Evolutionary conservation across 345 rosid species (phyloP).

Genomic region (Crucihimalaya himalaica): DNA sequence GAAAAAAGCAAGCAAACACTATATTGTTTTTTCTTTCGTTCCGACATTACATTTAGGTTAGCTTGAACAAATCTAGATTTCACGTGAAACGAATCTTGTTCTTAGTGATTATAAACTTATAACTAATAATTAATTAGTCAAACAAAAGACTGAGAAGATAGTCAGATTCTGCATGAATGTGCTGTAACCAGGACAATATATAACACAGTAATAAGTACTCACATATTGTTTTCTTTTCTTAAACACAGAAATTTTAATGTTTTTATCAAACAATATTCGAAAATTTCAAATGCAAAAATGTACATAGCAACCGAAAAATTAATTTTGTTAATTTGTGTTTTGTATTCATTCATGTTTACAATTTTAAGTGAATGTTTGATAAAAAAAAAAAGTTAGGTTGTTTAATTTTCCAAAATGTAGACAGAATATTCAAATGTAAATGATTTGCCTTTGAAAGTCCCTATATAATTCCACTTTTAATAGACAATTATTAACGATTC

Average conservation of each 20-base stretch:
- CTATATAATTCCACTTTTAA: background rate
- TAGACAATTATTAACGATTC: conserved; percentile 10
- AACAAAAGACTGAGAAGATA: conserved; percentile 20
- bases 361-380: background rate
- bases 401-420: background rate
- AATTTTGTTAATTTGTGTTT: background rate
- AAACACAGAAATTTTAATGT: background rate
- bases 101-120: background rate
- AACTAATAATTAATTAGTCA: conserved; percentile 6
- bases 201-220: conserved; percentile 6
- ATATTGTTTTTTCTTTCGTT: background rate
- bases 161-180: conserved; percentile 30
- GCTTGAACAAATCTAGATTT: conserved; percentile 3
- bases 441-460: conserved; percentile 23
- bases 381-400: background rate
- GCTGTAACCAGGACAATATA: conserved; percentile 7
- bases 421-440: conserved; percentile 8
- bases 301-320: background rate
- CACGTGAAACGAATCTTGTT: conserved; percentile 32
- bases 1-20: background rate
- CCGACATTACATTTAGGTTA: background rate
- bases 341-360: background rate
- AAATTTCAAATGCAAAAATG: background rate
- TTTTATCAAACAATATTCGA: background rate
- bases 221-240: background rate